A percentile compares a stretch with the other conserved stretches of the same genome.
phyloP scores from a whole-genome alignment of 202 grass and related monocot genomes.

The Musa balbisiana region DNA sequence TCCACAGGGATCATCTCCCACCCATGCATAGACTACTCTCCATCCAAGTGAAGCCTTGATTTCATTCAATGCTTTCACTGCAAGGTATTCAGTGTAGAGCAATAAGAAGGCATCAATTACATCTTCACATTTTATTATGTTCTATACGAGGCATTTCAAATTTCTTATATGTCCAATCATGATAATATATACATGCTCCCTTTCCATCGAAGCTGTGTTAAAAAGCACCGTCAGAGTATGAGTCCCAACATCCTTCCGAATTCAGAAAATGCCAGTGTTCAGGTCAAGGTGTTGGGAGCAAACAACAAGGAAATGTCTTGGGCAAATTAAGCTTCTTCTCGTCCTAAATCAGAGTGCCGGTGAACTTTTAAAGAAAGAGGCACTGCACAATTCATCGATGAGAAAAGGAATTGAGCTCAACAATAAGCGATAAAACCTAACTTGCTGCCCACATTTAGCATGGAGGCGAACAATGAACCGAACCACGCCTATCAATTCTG shows the following conservation, averaged over 20 bases:
- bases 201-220: no score
- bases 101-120: constrained; percentile 6
- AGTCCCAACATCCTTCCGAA: no score
- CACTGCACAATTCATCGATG: no score
- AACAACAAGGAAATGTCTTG: no score
- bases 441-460: not conserved
- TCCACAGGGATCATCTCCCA: constrained; percentile 89
- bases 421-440: no score
- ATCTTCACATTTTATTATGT: not conserved
- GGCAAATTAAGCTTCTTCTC: no score
- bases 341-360: no score
- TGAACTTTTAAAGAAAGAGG: no score
- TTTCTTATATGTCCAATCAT: not conserved
- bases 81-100: constrained; percentile 15
- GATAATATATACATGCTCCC: not conserved
- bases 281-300: no score
- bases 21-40: constrained; percentile 97
- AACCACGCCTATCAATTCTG: not conserved
- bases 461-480: not conserved
- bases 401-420: no score
- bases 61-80: constrained; percentile 98
- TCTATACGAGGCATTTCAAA: constrained; percentile 3
- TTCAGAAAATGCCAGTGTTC: no score
- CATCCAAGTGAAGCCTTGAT: constrained; percentile 88
- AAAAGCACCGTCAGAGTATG: no score